Evolutionary conservation across 1,139 yeast genomes (phyloP).

Genomic region (Suhomyces panamericanus): DNA sequence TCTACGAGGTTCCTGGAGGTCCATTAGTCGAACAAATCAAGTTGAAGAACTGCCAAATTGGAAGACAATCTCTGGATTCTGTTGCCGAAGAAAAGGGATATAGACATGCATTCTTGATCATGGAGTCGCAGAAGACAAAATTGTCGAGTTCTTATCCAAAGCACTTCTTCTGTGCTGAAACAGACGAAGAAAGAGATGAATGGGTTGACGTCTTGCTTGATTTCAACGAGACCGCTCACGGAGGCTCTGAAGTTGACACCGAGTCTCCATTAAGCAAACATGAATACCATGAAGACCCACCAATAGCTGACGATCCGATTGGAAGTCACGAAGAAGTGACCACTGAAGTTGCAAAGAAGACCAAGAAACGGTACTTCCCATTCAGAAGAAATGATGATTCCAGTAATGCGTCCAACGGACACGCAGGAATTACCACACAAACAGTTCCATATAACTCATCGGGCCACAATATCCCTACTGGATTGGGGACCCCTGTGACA

Average conservation of each 20-base stretch:
- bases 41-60: constrained; percentile 62
- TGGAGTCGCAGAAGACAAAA: constrained; percentile 62
- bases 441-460: background rate
- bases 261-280: constrained; percentile 11
- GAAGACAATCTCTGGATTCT: constrained; percentile 58
- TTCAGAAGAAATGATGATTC: constrained; percentile 40
- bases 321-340: constrained; percentile 6
- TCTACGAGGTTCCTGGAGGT: constrained; percentile 64
- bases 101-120: constrained; percentile 72
- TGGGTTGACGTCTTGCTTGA: constrained; percentile 70
- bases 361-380: constrained; percentile 60
- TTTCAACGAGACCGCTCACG: constrained; percentile 23
- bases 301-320: constrained; percentile 4
- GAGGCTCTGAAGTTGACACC: background rate
- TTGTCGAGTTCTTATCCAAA: constrained; percentile 54
- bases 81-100: constrained; percentile 72
- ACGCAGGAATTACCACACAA: background rate
- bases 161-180: constrained; percentile 81
- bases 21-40: constrained; percentile 56
- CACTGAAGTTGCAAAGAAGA: constrained; percentile 28
- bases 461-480: background rate
- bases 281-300: constrained; percentile 9
- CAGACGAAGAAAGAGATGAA: constrained; percentile 72
- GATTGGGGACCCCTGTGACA: constrained; percentile 5
- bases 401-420: background rate